Evolutionary conservation across 306 rosid genomes (phyloP), one percentile per base, ranked within the genome.

Genomic region (Rosa persica): DNA sequence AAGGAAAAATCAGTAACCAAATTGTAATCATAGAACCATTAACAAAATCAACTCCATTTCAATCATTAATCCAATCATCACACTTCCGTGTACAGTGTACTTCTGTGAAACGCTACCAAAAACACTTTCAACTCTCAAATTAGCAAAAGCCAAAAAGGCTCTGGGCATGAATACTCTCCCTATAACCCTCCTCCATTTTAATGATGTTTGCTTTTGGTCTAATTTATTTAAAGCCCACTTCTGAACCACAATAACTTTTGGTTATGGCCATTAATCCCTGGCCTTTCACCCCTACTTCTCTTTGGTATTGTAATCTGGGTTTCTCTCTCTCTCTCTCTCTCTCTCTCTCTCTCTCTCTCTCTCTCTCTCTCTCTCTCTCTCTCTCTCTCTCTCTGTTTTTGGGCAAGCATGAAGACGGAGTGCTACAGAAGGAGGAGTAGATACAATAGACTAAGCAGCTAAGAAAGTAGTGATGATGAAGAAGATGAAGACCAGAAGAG

Each of bases 401-500:
- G 49, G 19, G 38, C 22, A 54, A 52, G 76, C 65, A 27, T 12
- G 67, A 62, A 34, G 70, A 73, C 54, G 77, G 5, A 73, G 67
- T 54, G 67, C 51, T 54, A 39, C 22, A 73, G 67, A 54, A 42
- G 12, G 54, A 78, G 68, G 36, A 23, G 55, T 38, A 72, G 68
- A 64, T 79, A 79, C 70, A 61, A 72, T 2, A 72, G 19, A 52
- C 73, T 79, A 48, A 58, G 66, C 36, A 57, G 68, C 17, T 44
- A 5, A 4, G 36, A 20, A 22, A 19, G 54, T 22, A n/a, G 12
- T 38, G 71, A 70, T 4, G 73, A 54, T 9, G 52, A 16, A 7
- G 72, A 49, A 8, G 73, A 47, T 1, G 73, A 34, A 70, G 58
- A 60, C 4, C 66, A 77, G 47, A 60, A 54, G 75, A 77, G 2